Conservation (phyloP, 305 asterid species). For the Fraxinus sp. region DNA sequence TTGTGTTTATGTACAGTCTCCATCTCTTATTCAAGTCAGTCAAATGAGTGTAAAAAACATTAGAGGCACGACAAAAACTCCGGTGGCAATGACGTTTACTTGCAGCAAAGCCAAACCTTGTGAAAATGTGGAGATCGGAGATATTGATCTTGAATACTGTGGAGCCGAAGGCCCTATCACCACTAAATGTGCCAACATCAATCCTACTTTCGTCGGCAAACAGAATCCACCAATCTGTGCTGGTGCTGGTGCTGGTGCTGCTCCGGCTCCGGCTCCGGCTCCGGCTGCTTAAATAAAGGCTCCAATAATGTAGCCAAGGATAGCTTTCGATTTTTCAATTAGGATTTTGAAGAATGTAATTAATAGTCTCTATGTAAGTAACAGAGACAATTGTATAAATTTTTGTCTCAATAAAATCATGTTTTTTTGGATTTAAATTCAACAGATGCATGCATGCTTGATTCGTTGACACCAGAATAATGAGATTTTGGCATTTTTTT, state of each 20-base stretch:
- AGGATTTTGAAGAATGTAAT: not conserved
- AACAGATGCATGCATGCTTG: not conserved
- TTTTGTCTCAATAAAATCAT: too few relatives aligned
- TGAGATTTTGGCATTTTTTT: not conserved
- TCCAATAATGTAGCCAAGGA: not conserved
- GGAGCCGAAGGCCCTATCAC: constrained; percentile 30
- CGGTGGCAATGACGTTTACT: constrained; percentile 23
- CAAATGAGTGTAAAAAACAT: constrained; percentile 34
- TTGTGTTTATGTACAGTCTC: constrained; percentile 12
- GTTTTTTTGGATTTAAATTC: not conserved
- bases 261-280: not conserved
- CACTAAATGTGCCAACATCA: constrained; percentile 34
- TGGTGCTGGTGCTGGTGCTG: not conserved
- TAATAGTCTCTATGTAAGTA: not conserved
- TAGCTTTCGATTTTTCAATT: not conserved
- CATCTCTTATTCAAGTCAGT: constrained; percentile 44
- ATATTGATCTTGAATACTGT: constrained; percentile 35
- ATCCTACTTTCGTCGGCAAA: constrained; percentile 32
- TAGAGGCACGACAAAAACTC: constrained; percentile 36
- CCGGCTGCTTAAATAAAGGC: not conserved
- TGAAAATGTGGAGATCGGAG: constrained; percentile 33
- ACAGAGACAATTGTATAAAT: not conserved
- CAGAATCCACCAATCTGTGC: constrained; percentile 40
- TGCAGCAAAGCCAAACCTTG: constrained; percentile 53
- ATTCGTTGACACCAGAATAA: not conserved